These are phyloP conservation scores for Wickerhamiella sorbophila DNA, from an alignment of 805 yeast species.

Conservation along the genomic window DNA sequence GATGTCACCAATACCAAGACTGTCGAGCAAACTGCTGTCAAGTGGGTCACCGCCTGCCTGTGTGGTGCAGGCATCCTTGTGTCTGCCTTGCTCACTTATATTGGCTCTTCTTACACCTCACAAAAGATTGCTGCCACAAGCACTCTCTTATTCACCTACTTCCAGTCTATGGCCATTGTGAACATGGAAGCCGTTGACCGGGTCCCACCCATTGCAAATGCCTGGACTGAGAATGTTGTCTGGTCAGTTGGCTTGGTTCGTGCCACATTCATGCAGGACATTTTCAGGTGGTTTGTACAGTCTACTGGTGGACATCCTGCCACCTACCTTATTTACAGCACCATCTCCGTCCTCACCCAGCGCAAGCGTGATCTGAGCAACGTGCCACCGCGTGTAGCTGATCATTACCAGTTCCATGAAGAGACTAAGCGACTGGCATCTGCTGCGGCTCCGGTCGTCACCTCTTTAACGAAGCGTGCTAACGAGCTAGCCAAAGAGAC, in stretches of 20 bases:
- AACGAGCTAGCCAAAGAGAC: constrained; percentile 13
- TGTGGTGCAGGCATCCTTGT: constrained; percentile 77
- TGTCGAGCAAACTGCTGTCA: constrained; percentile 63
- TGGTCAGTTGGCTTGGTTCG: constrained; percentile 92
- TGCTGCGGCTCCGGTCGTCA: not conserved
- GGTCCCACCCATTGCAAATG: constrained; percentile 81
- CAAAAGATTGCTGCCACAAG: constrained; percentile 81
- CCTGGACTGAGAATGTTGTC: constrained; percentile 84
- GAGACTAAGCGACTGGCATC: not conserved
- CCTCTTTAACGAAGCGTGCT: constrained; percentile 11
- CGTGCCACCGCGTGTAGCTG: constrained; percentile 9
- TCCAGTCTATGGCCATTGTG: constrained; percentile 76
- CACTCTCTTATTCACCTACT: constrained; percentile 67
- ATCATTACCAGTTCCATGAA: not conserved
- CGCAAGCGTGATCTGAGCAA: constrained; percentile 34
- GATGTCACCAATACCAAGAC: constrained; percentile 65
- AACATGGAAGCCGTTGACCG: constrained; percentile 74
- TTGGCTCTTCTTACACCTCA: constrained; percentile 81
- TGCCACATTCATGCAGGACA: constrained; percentile 65
- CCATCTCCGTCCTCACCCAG: constrained; percentile 62
- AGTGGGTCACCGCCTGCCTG: constrained; percentile 88
- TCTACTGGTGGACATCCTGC: constrained; percentile 82
- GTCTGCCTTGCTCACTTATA: constrained; percentile 69
- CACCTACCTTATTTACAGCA: constrained; percentile 41
- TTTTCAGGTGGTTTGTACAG: constrained; percentile 89